Evolutionary conservation across 2,329 filamentous ascomycete genomes (phyloP), one percentile per base, ranked within the genome.

Genomic region (Fusarium longipes): DNA sequence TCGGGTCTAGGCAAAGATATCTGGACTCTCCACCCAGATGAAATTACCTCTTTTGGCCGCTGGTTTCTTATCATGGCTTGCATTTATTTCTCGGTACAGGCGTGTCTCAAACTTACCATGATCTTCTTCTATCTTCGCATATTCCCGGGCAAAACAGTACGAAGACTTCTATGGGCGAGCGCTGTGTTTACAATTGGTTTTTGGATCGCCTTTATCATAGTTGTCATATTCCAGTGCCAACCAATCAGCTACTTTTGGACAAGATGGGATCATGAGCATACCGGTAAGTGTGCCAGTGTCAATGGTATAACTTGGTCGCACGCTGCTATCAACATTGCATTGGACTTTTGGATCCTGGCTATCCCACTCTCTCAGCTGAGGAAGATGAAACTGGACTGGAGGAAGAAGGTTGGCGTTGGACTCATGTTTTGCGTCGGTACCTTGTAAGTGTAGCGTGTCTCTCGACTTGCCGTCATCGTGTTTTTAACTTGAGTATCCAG

Each of bases 51-150:
- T 1, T 82, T 87, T 33, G 71, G 78, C 7, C 75, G 77, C 24
- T 80, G 74, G 68, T 80, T 84, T 22, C 85, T 81, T 65, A 68
- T 79, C 57, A 75, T 78, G 65, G 78, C 79, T 33, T 60, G 77
- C 9, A 53, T 84, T 30, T 85, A 87, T 71, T 84, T 86, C 68
- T 56, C 74, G 7, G 75, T 81, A n/a, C 71, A 84, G 17, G 74
- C 81, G 4, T 73, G 85, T 29, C 77, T 84, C n/a, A 86, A 87
- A 66, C 73, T 85, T 6, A 80, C 84, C 2, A 77, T 88, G 17
- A 75, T 87, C 2, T 78, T 84, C 68, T 86, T 88, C 72, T 87
- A 86, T 68, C 75, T 85, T 14, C 81, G 83, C 53, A 83, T 88
- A 55, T 88, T 88, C 62, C 83, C 83, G 0, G 68, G 73, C 0